Conservation (phyloP, 257 asterid species). For the Solanum gracilifrons region DNA sequence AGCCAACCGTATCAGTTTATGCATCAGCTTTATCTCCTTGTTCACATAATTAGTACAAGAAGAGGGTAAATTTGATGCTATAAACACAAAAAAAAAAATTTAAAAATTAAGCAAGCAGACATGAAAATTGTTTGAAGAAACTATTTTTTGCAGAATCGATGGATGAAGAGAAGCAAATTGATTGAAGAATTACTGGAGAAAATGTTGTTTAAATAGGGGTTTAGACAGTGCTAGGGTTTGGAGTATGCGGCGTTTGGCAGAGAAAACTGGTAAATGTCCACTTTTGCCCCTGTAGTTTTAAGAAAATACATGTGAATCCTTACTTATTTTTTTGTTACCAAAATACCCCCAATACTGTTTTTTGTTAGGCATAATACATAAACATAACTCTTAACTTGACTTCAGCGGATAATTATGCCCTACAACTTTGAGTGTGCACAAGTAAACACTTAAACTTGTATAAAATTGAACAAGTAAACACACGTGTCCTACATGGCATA, state of each 20-base stretch:
- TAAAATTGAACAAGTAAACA: too few relatives aligned
- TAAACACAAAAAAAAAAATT: not conserved
- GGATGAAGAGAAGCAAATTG: not conserved
- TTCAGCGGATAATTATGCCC: too few relatives aligned
- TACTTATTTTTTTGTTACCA: not conserved
- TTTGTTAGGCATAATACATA: not conserved
- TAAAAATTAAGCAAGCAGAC: not conserved
- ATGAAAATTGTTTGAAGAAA: not conserved
- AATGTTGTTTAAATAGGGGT: not conserved
- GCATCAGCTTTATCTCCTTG: conserved; percentile 77
- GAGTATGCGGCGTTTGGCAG: not conserved
- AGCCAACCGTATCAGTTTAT: conserved; percentile 33
- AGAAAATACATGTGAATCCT: not conserved
- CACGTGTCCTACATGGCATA: too few relatives aligned
- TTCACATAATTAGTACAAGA: conserved; percentile 24
- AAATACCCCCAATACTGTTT: not conserved
- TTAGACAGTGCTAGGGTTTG: not conserved
- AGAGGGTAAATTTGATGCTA: conserved; percentile 81
- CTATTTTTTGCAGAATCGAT: not conserved
- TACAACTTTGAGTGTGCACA: too few relatives aligned
- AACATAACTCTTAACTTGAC: too few relatives aligned
- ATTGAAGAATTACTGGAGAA: not conserved
- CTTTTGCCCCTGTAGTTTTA: not conserved
- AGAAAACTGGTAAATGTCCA: not conserved
- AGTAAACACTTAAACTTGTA: too few relatives aligned